These are phyloP conservation scores for Cucurbitaria berberidis DNA, from an alignment of 2,329 filamentous ascomycete species.

Conservation along the genomic window DNA sequence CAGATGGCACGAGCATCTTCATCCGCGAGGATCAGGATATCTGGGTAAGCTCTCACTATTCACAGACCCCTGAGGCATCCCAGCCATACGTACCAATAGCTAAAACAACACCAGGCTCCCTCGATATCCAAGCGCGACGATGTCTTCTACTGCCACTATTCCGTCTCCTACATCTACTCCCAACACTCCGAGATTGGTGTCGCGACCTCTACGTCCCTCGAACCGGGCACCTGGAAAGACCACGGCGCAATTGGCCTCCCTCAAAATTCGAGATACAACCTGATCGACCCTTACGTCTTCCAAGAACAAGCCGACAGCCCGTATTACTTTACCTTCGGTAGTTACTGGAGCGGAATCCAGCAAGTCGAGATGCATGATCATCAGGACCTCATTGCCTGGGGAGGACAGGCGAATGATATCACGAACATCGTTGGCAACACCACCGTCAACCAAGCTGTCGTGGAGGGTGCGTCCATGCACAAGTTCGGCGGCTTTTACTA, in stretches of 20 bases:
- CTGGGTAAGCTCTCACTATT: slow-evolving; percentile 47
- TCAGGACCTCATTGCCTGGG: slow-evolving; percentile 12
- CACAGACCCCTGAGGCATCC: too few species aligned
- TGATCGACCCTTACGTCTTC: slow-evolving; percentile 59
- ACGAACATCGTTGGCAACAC: slow-evolving; percentile 27
- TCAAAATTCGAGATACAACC: slow-evolving; percentile 48
- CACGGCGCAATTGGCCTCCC: slow-evolving; percentile 57
- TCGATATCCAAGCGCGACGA: slow-evolving; percentile 63
- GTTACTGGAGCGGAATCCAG: slow-evolving; percentile 70
- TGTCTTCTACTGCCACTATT: slow-evolving; percentile 67
- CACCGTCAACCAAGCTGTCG: slow-evolving; percentile 25
- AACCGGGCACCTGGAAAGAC: slow-evolving; percentile 65
- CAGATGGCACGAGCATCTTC: slow-evolving; percentile 50
- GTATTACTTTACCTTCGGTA: slow-evolving; percentile 66
- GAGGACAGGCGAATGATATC: slow-evolving; percentile 8
- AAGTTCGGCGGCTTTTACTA: slow-evolving; percentile 61
- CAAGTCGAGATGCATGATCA: slow-evolving; percentile 57
- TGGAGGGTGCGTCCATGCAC: slow-evolving; percentile 62
- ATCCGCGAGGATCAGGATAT: slow-evolving; percentile 53
- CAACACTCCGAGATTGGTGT: slow-evolving; percentile 67
- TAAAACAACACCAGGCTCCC: slow-evolving; percentile 58
- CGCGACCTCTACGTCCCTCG: slow-evolving; percentile 55
- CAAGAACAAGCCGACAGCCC: slow-evolving; percentile 28
- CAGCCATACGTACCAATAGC: neutral
- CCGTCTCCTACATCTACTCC: slow-evolving; percentile 64